Conservation (phyloP, 148 eudicot species). For the Rhododendron henanense region DNA sequence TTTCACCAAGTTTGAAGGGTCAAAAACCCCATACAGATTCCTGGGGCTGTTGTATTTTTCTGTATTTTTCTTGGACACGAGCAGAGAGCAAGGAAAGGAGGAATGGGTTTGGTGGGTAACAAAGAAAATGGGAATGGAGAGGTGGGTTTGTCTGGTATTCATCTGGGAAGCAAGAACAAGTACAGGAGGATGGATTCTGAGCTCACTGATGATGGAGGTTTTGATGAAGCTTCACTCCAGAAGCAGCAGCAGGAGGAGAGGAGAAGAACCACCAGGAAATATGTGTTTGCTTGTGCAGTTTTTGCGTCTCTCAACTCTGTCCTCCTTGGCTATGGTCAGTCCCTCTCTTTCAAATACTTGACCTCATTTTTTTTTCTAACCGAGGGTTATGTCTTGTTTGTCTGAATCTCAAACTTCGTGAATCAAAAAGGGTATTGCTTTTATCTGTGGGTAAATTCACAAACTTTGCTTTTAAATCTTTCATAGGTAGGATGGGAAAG, state of each 20-base stretch:
- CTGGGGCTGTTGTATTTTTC: background rate
- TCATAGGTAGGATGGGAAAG: background rate
- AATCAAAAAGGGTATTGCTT: background rate
- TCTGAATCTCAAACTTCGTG: background rate
- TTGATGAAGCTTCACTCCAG: constrained; percentile 26
- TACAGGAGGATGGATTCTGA: constrained; percentile 13
- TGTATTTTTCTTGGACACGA: background rate
- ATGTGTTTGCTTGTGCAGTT: constrained; percentile 80
- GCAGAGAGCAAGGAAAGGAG: background rate
- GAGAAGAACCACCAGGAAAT: constrained; percentile 45
- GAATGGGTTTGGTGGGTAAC: background rate
- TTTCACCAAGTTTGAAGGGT: background rate
- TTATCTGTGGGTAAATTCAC: background rate
- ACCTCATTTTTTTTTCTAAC: background rate
- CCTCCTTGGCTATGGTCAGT: constrained; percentile 81
- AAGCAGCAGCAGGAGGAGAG: constrained; percentile 20
- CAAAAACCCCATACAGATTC: background rate
- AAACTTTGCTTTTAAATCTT: background rate
- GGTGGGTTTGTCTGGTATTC: constrained; percentile 8
- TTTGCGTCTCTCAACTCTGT: constrained; percentile 85
- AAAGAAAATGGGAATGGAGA: background rate
- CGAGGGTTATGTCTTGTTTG: background rate
- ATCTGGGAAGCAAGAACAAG: constrained; percentile 6
- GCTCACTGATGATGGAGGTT: constrained; percentile 5
- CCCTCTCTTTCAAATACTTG: background rate